These are phyloP conservation scores for Nannochloropsis granulata DNA, from an alignment of 108 stramenopile genomes.

Conservation along the genomic window DNA sequence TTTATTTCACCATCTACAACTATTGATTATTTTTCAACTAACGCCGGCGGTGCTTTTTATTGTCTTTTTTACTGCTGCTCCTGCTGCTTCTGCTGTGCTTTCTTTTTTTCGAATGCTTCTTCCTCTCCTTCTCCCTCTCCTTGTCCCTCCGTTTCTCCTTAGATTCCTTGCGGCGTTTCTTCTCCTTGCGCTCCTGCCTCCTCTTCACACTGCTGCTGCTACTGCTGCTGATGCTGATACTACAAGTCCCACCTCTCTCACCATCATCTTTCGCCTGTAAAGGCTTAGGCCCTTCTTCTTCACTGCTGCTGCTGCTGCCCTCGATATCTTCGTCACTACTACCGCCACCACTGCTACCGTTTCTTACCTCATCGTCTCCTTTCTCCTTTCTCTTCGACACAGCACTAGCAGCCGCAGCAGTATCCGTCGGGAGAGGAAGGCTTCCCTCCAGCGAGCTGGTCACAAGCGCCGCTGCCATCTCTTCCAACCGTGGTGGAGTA, in stretches of 20 bases:
- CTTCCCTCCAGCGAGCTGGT: too few relatives aligned
- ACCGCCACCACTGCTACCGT: background rate
- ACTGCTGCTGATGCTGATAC: background rate
- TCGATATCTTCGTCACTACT: background rate
- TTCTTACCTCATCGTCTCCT: background rate
- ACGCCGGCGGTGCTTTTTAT: background rate
- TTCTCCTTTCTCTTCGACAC: background rate
- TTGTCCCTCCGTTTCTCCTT: background rate
- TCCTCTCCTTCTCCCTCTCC: background rate
- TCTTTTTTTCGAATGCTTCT: background rate
- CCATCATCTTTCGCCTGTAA: too few relatives aligned
- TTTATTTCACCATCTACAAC: background rate
- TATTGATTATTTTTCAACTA: background rate
- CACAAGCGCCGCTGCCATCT: too few relatives aligned
- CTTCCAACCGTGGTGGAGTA: too few relatives aligned
- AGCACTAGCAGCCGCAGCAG: too few relatives aligned
- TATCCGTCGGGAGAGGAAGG: too few relatives aligned
- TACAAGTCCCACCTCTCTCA: too few relatives aligned
- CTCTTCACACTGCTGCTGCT: background rate
- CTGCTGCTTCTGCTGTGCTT: background rate
- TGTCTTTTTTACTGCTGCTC: background rate
- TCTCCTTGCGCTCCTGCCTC: background rate
- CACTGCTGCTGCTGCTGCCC: background rate
- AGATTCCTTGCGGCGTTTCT: background rate
- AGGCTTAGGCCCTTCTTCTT: too few relatives aligned